Percentiles rank a stretch among this genome's conserved stretches.
These are phyloP conservation scores for Cladosporium sp. DNA, from an alignment of 2,329 filamentous ascomycete species.

Conservation along the genomic window DNA sequence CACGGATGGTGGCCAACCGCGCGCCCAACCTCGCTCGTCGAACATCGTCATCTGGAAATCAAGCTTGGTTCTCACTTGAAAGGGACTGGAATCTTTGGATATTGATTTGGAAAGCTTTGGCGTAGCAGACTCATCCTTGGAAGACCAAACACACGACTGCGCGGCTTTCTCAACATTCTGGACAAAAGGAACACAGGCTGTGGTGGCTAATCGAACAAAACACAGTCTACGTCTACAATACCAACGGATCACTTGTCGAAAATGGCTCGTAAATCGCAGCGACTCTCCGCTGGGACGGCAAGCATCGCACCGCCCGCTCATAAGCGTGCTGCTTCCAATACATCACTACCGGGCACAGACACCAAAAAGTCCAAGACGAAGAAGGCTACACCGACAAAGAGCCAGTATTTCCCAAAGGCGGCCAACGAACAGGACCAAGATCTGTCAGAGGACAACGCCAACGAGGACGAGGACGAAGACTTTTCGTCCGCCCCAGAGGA, in stretches of 20 bases:
- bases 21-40: conserved; percentile 5
- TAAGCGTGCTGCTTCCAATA: conserved; percentile 25
- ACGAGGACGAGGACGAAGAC: conserved; percentile 29
- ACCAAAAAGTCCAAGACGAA: conserved; percentile 23
- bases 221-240: no score
- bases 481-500: conserved; percentile 18
- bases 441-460: conserved; percentile 22
- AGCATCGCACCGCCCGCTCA: conserved; percentile 15
- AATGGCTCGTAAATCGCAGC: conserved; percentile 27
- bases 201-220: no score
- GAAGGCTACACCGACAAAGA: conserved; percentile 42
- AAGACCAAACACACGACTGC: no score
- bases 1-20: conserved; percentile 5
- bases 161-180: no score
- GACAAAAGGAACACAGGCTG: no score
- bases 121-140: no score
- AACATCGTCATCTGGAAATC: background rate
- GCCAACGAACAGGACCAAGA: conserved; percentile 15
- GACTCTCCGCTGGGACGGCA: conserved; percentile 18
- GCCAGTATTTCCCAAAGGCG: conserved; percentile 44
- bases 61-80: background rate
- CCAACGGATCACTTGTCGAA: background rate
- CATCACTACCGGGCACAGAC: background rate
- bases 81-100: no score
- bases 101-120: no score